Evolutionary conservation across 768 basidiomycete genomes (phyloP).

Genomic region (Lentinus tigrinus): DNA sequence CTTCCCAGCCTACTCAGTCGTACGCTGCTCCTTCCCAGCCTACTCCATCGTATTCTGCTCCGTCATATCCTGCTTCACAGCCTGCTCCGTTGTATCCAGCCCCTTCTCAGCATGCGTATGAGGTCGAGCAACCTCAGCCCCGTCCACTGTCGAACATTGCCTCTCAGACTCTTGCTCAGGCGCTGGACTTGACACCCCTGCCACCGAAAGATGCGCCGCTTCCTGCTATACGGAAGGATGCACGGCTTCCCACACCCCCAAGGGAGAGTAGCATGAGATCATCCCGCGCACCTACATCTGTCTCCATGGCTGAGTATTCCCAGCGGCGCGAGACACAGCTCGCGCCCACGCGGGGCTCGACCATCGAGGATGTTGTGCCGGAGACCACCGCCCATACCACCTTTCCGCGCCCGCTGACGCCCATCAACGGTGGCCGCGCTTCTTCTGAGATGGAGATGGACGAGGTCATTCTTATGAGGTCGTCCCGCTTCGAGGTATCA

Average conservation of each 20-base stretch:
- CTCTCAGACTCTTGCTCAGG: conserved; percentile 6
- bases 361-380: neutral
- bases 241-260: conserved; percentile 9
- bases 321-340: neutral
- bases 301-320: neutral
- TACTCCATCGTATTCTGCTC: neutral
- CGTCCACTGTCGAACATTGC: neutral
- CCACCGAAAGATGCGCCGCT: conserved; percentile 9
- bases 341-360: neutral
- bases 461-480: conserved; percentile 6
- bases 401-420: neutral
- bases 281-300: neutral
- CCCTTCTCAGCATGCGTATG: neutral
- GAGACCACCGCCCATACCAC: neutral
- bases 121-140: neutral
- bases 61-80: neutral
- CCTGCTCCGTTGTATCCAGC: too few species aligned
- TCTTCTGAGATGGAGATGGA: neutral
- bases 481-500: neutral
- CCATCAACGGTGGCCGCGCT: conserved; percentile 1
- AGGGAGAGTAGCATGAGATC: conserved; percentile 1
- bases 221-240: conserved; percentile 5
- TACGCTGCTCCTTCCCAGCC: neutral
- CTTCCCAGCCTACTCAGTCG: neutral
- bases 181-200: conserved; percentile 6